Evolutionary conservation across 75 land plant species (phyloP).

Genomic region (Picea sitchensis): DNA sequence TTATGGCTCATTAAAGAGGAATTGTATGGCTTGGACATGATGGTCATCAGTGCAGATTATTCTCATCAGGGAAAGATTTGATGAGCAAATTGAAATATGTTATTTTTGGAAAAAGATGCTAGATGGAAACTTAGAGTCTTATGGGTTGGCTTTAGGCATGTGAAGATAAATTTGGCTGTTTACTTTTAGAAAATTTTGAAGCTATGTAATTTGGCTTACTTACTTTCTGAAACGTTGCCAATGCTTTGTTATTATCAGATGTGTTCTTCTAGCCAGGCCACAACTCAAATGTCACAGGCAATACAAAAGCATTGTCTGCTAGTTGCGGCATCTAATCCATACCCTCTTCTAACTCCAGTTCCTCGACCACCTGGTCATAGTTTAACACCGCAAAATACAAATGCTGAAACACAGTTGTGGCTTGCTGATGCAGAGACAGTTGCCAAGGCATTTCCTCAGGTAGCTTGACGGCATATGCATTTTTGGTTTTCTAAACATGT

Average conservation of each 20-base stretch:
- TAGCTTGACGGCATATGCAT: slow-evolving; percentile 12
- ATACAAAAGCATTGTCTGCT: slow-evolving; percentile 78
- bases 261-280: slow-evolving; percentile 48
- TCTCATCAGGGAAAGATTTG: too few relatives aligned
- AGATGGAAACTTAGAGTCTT: too few relatives aligned
- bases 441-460: slow-evolving; percentile 84
- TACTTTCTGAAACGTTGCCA: too few relatives aligned
- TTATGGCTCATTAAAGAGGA: too few relatives aligned
- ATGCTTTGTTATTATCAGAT: slow-evolving; percentile 36
- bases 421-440: slow-evolving; percentile 91
- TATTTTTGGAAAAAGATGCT: too few relatives aligned
- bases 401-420: slow-evolving; percentile 38
- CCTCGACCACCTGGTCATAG: slow-evolving; percentile 50
- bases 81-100: too few relatives aligned
- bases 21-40: too few relatives aligned
- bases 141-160: too few relatives aligned
- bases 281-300: slow-evolving; percentile 43
- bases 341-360: slow-evolving; percentile 89
- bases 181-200: too few relatives aligned
- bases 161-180: too few relatives aligned
- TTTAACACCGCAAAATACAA: slow-evolving; percentile 34
- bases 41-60: too few relatives aligned
- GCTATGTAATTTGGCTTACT: too few relatives aligned
- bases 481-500: not conserved
- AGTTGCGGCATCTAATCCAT: slow-evolving; percentile 87